Evolutionary conservation across 2,329 filamentous ascomycete species (phyloP), one percentile per base, ranked within the genome.

Genomic region (Pyrenochaeta sp.): DNA sequence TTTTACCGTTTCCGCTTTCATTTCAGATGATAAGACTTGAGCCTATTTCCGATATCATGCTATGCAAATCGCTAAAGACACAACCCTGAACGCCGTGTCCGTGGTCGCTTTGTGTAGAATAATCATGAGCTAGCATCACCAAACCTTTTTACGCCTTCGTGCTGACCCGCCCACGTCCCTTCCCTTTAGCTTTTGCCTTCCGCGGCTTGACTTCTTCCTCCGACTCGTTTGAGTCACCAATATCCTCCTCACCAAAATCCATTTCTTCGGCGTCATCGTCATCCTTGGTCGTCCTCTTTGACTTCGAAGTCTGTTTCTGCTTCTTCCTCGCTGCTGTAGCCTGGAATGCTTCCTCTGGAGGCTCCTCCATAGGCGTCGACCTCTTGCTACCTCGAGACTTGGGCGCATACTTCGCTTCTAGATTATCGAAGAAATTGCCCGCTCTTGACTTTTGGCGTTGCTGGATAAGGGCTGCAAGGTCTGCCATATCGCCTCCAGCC

Each of bases 321-420:
- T 71, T 72, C 62, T 73, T 73, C 17, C 53, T 51, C 4, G 54
- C 51, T 15, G 63, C 60, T 9, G 63, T 77, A 27, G 73, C 74
- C 47, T 68, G 60, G 47, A 87, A 87, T 12, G 83, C 82, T 56
- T 90, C 88, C 63, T 92, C 88, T 0, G 85, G 80, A 21, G 84
- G 85, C 68, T 86, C 84, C 46, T 84, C 82, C 61, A 73, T 75
- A 49, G 68, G 73, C 46, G 61, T 56, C 40, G 66, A 57, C 61
- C 77, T 80, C 31, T 77, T 80, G 65, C 84, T 85, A 50, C 75
- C 78, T 57, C 73, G 76, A 61, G 63, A 53, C 50, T 71, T 72
- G 17, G 68, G 65, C 40, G 73, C 71, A 29, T 75, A 76, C 53
- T 72, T 72, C 7, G 68, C 69, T 49, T 74, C 71, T 1, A 76